Evolutionary conservation across 2,329 filamentous ascomycete genomes (phyloP), one percentile per base, ranked within the genome.

Genomic region (Eutypa lata): DNA sequence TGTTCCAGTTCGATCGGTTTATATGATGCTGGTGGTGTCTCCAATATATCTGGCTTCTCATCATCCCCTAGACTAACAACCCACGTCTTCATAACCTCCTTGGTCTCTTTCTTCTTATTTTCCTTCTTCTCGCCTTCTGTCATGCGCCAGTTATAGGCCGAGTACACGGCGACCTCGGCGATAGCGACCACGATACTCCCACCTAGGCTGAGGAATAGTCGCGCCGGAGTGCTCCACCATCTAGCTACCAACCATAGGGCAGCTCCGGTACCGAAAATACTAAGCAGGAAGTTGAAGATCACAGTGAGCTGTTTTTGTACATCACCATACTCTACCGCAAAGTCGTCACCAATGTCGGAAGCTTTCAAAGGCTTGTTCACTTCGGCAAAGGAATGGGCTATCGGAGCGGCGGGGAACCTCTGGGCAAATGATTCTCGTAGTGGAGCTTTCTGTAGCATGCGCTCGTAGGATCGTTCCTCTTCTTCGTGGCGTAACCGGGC

Each of bases 201-300:
- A 7, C 80, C 82, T 74, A 94, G 78, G 31, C 87, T 87, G 48
- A 92, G 69, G 38, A 88, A 87, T 55, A 94, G 66, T 24, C 90
- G 76, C 43, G 84, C 79, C 0, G 89, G 84, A 1, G 87, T 81
- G 57, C 80, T 86, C 89, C 89, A 93, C 79, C 88, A 89, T 48
- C 85, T 78, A 1, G 87, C 87, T 16, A 81, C 80, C n/a, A 91
- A 78, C 90, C 89, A 94, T 33, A 94, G 80, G 7, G 88, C 89
- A 2, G 81, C 84, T 2, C 85, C 88, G 48, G 88, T 89, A 44
- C 92, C 90, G 2, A 93, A 75, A 50, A 97, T 89, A 49, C 90
- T 96, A 50, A 96, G 78, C 38, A 97, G 74, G 48, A 97, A 91
- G 69, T 97, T 99, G 63, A 96, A 79, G 49, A 97, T 91, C 7